Conservation (phyloP, 2,329 filamentous ascomycete species). For the Aureobasidium subglaciale region DNA sequence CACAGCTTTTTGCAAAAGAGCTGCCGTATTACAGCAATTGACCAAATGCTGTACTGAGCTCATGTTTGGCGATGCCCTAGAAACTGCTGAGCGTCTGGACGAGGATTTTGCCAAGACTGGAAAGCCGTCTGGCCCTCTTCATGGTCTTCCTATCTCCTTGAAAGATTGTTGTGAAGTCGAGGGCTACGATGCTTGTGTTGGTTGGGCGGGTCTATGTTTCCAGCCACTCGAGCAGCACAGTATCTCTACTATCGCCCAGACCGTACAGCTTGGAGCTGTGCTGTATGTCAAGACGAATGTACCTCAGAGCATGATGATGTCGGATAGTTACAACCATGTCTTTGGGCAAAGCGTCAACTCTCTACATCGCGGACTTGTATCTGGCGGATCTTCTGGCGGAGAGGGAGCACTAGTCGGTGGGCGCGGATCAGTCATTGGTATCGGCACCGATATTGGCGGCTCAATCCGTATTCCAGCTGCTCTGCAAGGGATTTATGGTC, state of each 20-base stretch:
- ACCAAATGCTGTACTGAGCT: constrained; percentile 28
- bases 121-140: constrained; percentile 30
- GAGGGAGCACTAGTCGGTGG: constrained; percentile 50
- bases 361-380: constrained; percentile 43
- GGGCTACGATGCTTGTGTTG: constrained; percentile 34
- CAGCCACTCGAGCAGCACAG: constrained; percentile 26
- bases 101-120: constrained; percentile 18
- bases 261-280: constrained; percentile 35
- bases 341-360: constrained; percentile 50
- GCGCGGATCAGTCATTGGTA: constrained; percentile 46
- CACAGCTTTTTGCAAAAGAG: constrained; percentile 36
- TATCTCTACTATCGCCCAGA: constrained; percentile 34
- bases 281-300: constrained; percentile 48
- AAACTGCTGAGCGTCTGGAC: constrained; percentile 23
- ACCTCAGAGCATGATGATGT: constrained; percentile 49
- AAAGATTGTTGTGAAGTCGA: constrained; percentile 44
- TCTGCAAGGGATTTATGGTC: constrained; percentile 40
- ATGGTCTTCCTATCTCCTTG: constrained; percentile 49
- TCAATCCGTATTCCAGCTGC: constrained; percentile 43
- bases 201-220: constrained; percentile 18
- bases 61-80: constrained; percentile 37
- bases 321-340: constrained; percentile 46
- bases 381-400: constrained; percentile 50
- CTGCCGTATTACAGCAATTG: constrained; percentile 27
- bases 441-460: constrained; percentile 49